These are phyloP conservation scores for Penicillium hesseltinei DNA, from an alignment of 2,329 filamentous ascomycete genomes.

Conservation along the genomic window DNA sequence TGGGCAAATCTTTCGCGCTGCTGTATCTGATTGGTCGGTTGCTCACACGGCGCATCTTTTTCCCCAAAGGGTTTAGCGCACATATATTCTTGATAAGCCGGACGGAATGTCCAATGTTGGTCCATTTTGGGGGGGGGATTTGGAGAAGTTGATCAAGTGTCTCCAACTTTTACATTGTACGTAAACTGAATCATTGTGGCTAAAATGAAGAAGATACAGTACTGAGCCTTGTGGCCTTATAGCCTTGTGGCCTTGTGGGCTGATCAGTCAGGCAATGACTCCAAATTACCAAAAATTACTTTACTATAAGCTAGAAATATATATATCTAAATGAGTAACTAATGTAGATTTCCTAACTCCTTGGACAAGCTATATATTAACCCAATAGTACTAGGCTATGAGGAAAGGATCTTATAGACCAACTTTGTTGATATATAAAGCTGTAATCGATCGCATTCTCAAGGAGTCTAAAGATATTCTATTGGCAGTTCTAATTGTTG, in stretches of 20 bases:
- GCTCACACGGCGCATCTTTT: constrained; percentile 19
- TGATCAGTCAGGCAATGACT: not conserved
- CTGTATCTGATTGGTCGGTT: constrained; percentile 14
- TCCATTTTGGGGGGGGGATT: not conserved
- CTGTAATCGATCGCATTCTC: too few species aligned
- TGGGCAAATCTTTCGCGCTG: constrained; percentile 20
- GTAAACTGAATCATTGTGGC: not conserved
- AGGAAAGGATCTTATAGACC: too few species aligned
- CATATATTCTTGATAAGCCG: not conserved
- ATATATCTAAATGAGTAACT: too few species aligned
- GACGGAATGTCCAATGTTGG: not conserved
- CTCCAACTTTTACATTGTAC: not conserved
- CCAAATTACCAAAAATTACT: too few species aligned
- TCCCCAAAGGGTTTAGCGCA: constrained; percentile 16
- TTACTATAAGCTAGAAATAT: not conserved
- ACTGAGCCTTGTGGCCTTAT: not conserved
- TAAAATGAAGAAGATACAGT: not conserved
- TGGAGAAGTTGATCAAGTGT: not conserved
- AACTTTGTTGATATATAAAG: too few species aligned
- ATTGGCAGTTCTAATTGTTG: too few species aligned
- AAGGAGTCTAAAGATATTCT: too few species aligned
- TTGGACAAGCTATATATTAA: too few species aligned
- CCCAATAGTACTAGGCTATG: too few species aligned
- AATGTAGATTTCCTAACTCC: too few species aligned
- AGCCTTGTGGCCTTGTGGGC: not conserved